Percentiles rank a stretch among this genome's conserved stretches.
These are phyloP conservation scores for Komagataella populi DNA, from an alignment of 805 yeast species.

Conservation along the genomic window DNA sequence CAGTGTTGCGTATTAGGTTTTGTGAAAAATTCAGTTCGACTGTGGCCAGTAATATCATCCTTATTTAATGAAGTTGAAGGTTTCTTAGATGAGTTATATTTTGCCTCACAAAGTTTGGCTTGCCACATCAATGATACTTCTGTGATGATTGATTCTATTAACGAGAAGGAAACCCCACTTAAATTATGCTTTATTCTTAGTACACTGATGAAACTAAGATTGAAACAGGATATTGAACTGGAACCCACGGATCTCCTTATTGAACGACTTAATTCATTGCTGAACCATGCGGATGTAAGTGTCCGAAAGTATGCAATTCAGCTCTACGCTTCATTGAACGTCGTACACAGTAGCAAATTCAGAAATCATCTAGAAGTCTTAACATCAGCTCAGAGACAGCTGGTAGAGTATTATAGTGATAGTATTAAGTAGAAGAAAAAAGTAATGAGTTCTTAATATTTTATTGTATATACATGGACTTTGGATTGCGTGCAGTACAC, in stretches of 20 bases:
- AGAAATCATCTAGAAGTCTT: conserved; percentile 9
- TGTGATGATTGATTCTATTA: not conserved
- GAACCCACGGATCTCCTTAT: not conserved
- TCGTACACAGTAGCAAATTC: not conserved
- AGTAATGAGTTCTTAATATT: not conserved
- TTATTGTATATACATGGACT: not conserved
- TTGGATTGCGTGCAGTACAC: not conserved
- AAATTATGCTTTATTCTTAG: not conserved
- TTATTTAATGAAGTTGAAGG: not conserved
- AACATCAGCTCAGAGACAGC: conserved; percentile 26
- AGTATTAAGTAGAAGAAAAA: not conserved
- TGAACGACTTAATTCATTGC: not conserved
- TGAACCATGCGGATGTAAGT: not conserved
- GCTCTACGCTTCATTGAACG: not conserved
- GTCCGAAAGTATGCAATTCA: not conserved
- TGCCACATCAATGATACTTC: not conserved
- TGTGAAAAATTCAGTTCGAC: not conserved
- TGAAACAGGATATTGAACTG: not conserved
- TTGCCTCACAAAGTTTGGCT: not conserved
- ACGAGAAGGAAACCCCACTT: not conserved
- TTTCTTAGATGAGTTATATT: not conserved
- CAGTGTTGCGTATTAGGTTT: not conserved
- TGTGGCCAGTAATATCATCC: not conserved
- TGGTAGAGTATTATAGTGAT: conserved; percentile 30
- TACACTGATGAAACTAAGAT: not conserved